Conservation (phyloP, 2,329 filamentous ascomycete species). For the Cephalotrichum gorgonifer region DNA sequence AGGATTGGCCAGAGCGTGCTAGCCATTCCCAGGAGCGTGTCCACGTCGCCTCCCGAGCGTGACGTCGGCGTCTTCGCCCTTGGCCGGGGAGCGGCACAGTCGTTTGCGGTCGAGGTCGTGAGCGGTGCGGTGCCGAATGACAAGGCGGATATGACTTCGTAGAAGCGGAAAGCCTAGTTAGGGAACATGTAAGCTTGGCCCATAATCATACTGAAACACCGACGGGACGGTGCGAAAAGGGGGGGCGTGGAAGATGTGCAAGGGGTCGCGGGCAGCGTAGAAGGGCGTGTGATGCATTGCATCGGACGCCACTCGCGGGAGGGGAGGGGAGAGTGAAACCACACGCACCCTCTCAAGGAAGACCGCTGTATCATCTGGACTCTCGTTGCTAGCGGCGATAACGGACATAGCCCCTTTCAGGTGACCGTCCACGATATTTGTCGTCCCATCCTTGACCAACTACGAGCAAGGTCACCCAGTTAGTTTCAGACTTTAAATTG, state of each 20-base stretch:
- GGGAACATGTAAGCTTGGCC: constrained; percentile 12
- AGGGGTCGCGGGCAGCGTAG: not conserved
- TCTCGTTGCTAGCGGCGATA: constrained; percentile 32
- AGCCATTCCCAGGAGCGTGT: constrained; percentile 50
- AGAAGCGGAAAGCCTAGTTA: constrained; percentile 56
- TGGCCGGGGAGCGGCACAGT: constrained; percentile 34
- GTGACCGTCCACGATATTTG: constrained; percentile 50
- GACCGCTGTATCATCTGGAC: constrained; percentile 37
- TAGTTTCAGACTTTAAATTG: no score
- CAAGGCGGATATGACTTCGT: constrained; percentile 54
- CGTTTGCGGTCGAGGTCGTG: constrained; percentile 35
- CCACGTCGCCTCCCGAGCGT: constrained; percentile 34
- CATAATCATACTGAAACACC: not conserved
- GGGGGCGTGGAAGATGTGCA: not conserved
- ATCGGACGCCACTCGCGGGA: not conserved
- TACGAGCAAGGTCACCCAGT: constrained; percentile 15
- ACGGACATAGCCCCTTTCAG: constrained; percentile 52
- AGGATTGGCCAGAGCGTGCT: constrained; percentile 55
- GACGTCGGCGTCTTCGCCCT: constrained; percentile 12
- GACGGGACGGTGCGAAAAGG: not conserved
- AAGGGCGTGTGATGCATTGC: not conserved
- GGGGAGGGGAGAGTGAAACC: not conserved
- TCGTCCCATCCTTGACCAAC: constrained; percentile 49
- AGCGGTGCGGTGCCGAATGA: constrained; percentile 50
- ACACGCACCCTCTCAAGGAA: constrained; percentile 47